Base-by-base conservation (phyloP, 768 basidiomycete species). In the Boletus insuetus region DNA sequence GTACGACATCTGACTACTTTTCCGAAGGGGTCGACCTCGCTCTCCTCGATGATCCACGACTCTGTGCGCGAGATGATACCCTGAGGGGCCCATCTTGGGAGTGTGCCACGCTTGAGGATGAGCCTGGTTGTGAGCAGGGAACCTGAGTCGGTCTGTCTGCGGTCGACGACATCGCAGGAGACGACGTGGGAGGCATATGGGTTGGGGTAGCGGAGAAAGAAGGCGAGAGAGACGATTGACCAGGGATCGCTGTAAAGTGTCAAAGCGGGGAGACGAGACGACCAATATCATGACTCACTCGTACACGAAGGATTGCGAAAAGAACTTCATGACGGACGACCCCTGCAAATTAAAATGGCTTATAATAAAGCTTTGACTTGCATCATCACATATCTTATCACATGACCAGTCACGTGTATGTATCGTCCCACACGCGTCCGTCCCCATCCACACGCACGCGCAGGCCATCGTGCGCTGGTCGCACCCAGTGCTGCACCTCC, bases 161-260 rank as follows among this genome's bases (percentile, higher is more conserved):
- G 89, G 51, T 91, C 89, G 60, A 98, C 85, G 65, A 98, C 94
- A 76, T 98, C 95, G 79, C 93, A 95, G 5, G 94, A 94, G 61
- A 95, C 74, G 70, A 98, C 88, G 75, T 98, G 95, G 37, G 89
- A 79, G 7, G 95, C 91, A 66, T 92, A 93, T 46, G 95, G 94
- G 69, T 97, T 98, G 4, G 95, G 95, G 73, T 97, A 98, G 59
- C 95, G 89, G 55, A 97, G 77, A 69, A 95, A 95, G 78, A 89
- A 97, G 13, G 95, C 95, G 59, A 96, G 79, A 19, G 95, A 85
- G 55, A 96, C 91, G 62, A 91, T 95, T 54, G 91, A 80, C 85
- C 95, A 94, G 71, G 94, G 84, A 82, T 97, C 92, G 79, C 94
- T 94, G 43, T 1, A 1, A 1, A 2, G 0, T 5, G 34, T 35